A percentile compares a stretch with the other conserved stretches of the same genome.
These are phyloP conservation scores for Vigna angularis DNA, from an alignment of 306 rosid species.

Conservation along the genomic window DNA sequence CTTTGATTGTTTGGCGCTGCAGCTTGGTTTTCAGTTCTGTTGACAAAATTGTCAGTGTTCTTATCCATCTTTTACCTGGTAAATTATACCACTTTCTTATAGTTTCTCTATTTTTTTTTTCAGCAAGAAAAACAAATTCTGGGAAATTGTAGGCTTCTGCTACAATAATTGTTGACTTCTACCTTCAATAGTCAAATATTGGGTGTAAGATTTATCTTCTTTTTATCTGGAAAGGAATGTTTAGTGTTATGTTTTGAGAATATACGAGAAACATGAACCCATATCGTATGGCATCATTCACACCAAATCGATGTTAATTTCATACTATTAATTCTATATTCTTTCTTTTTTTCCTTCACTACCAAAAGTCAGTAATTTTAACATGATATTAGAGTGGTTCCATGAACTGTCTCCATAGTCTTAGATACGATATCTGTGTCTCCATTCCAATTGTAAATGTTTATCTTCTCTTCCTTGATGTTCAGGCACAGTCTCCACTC, in stretches of 20 bases:
- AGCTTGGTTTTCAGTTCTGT: slow-evolving; percentile 94
- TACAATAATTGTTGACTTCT: not conserved
- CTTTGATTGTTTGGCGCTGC: slow-evolving; percentile 97
- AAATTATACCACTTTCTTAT: slow-evolving; percentile 40
- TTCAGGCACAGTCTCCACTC: not conserved
- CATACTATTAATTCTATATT: not conserved
- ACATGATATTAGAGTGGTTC: not conserved
- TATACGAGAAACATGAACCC: not conserved
- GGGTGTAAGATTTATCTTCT: not conserved
- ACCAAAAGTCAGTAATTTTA: not conserved
- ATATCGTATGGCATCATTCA: not conserved
- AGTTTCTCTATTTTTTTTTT: not conserved
- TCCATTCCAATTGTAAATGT: not conserved
- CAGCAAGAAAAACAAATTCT: not conserved
- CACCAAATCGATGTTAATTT: not conserved
- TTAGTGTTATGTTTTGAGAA: not conserved
- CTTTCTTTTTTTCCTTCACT: not conserved
- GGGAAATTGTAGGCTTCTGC: not conserved
- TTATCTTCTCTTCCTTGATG: not conserved
- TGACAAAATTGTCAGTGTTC: slow-evolving; percentile 92
- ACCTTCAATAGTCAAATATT: slow-evolving; percentile 16
- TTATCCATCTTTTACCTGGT: slow-evolving; percentile 96
- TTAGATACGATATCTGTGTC: not conserved
- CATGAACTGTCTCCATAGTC: not conserved
- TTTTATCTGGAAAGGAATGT: not conserved